A percentile compares a stretch with the other conserved stretches of the same genome.
Evolutionary conservation across 805 yeast genomes (phyloP).

Genomic region (Scheffersomyces ergatensis): DNA sequence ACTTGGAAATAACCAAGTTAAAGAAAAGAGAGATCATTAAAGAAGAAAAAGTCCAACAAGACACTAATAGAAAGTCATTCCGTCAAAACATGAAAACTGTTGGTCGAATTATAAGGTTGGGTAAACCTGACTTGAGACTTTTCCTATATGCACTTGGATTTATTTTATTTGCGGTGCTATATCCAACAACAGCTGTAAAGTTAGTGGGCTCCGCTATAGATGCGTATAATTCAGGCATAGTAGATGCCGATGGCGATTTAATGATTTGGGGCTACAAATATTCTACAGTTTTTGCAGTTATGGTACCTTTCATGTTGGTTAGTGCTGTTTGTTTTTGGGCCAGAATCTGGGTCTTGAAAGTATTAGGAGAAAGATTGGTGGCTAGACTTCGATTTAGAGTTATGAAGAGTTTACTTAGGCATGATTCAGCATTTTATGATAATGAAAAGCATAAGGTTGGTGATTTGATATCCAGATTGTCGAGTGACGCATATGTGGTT

Average conservation of each 20-base stretch:
- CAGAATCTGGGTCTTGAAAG: slow-evolving; percentile 39
- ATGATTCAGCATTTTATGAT: slow-evolving; percentile 41
- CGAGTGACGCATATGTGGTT: slow-evolving; percentile 47
- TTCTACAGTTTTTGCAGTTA: slow-evolving; percentile 36
- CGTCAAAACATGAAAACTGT: slow-evolving; percentile 34
- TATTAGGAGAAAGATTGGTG: slow-evolving; percentile 43
- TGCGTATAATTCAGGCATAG: slow-evolving; percentile 32
- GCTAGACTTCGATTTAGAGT: slow-evolving; percentile 40
- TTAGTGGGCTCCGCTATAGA: slow-evolving; percentile 44
- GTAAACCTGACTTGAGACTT: slow-evolving; percentile 36
- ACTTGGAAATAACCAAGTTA: slow-evolving; percentile 24
- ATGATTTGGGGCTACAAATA: slow-evolving; percentile 45
- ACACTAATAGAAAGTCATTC: slow-evolving; percentile 24
- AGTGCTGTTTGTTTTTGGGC: slow-evolving; percentile 48
- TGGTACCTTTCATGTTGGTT: slow-evolving; percentile 43
- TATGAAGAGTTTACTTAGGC: slow-evolving; percentile 41
- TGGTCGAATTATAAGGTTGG: slow-evolving; percentile 35
- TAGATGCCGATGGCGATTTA: slow-evolving; percentile 38
- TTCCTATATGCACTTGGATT: slow-evolving; percentile 39
- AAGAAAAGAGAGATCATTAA: slow-evolving; percentile 21
- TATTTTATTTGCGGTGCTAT: slow-evolving; percentile 41
- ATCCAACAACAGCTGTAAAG: slow-evolving; percentile 43
- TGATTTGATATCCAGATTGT: slow-evolving; percentile 41
- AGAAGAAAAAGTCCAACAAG: slow-evolving; percentile 34
- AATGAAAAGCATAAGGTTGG: slow-evolving; percentile 45